phyloP scores from a whole-genome alignment of 441 rosid genomes.

The Pelargonium fulgidum region DNA sequence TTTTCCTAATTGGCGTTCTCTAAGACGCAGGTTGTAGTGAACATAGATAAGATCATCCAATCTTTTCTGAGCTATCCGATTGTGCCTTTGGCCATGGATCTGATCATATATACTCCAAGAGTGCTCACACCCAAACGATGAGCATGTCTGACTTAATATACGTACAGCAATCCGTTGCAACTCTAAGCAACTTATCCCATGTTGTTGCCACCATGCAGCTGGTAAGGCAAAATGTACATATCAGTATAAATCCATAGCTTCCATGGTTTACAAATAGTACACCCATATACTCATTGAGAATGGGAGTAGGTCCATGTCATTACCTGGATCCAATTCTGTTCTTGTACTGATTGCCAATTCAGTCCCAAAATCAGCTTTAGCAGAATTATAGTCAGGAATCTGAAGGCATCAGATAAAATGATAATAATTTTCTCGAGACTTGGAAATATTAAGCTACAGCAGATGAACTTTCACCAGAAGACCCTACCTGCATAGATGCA shows the following conservation, averaged over 20 bases:
- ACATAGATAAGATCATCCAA: constrained; percentile 52
- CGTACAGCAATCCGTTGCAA: constrained; percentile 73
- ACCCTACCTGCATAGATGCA: constrained; percentile 76
- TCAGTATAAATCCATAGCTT: constrained; percentile 11
- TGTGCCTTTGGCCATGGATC: constrained; percentile 45
- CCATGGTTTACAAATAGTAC: not conserved
- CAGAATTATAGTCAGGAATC: constrained; percentile 72
- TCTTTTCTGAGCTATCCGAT: constrained; percentile 42
- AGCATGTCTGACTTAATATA: constrained; percentile 80
- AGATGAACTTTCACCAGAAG: constrained; percentile 9
- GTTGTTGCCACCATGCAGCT: constrained; percentile 91
- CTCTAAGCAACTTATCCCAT: constrained; percentile 76
- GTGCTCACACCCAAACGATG: constrained; percentile 70
- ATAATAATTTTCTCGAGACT: constrained; percentile 1
- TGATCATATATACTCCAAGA: constrained; percentile 62
- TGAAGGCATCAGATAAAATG: constrained; percentile 20
- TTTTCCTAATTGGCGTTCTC: constrained; percentile 42
- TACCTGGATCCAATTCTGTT: constrained; percentile 76
- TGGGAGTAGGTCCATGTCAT: constrained; percentile 10
- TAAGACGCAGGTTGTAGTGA: constrained; percentile 61
- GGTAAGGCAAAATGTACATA: constrained; percentile 15
- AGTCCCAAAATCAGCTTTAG: constrained; percentile 75
- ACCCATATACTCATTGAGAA: not conserved
- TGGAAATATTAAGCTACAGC: constrained; percentile 11
- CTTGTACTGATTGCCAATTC: constrained; percentile 72